Base-by-base conservation (phyloP, 805 yeast species). In the Saccharomycopsis fibuligera region DNA sequence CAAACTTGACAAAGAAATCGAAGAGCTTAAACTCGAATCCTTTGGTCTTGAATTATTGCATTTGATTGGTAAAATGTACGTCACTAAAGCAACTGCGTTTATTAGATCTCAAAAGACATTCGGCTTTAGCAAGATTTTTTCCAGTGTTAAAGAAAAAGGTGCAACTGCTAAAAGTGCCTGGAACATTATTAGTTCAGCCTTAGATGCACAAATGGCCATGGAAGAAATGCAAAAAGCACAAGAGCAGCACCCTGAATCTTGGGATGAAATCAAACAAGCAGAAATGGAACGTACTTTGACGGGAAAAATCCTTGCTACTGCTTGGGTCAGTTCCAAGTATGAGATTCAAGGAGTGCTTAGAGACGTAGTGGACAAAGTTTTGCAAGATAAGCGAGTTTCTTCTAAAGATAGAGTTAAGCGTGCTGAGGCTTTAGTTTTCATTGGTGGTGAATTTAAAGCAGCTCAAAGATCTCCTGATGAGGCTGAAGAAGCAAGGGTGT, bases 251-350 rank as follows among this genome's bases (percentile, higher is more conserved):
- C 68, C 60, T 9, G 75, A 72, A 25, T 78, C 70, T 1, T 63
- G 72, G 68, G 77, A 71, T 39, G 77, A 79, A 5, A 83, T 76
- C 47, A 75, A 77, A 58, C 76, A 78, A 54, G 88, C 81, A 1
- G 93, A 88, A 61, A 77, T 85, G 67, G 96, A 91, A 60, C 76
- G 88, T 44, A 68, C 78, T 49, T 75, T 91, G 54, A 81, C 88
- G 47, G 98, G 99, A 22, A 93, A 91, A 63, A 77, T 93, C 21
- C 73, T 93, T 44, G 91, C 93, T 5, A 89, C 96, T 1, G 95
- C 96, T 17, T 93, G 99, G 99, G 86, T 86, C 21, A 86, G 95
- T 35, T 87, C 96, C 19, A 81, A 85, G 57, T 83, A 80, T 65
- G 99, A 93, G 68, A 81, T 90, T 47, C 82, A 83, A 51, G 73